A percentile compares a stretch with the other conserved stretches of the same genome.
Evolutionary conservation across 1,139 yeast genomes (phyloP).

Genomic region (Taphrina pruni): DNA sequence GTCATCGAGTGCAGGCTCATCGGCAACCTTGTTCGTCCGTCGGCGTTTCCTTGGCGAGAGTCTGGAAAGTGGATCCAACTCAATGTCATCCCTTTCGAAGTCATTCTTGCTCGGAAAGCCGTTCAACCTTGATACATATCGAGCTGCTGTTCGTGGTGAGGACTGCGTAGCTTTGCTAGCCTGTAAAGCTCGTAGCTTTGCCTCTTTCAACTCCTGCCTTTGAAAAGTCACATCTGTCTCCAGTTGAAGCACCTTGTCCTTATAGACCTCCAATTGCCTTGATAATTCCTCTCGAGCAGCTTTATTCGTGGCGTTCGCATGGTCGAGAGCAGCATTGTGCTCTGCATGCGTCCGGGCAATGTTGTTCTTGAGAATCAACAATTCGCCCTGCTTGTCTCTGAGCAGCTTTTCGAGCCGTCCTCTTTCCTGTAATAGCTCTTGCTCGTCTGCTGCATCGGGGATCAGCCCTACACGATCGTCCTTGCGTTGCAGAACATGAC

Average conservation of each 20-base stretch:
- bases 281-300: conserved; percentile 3
- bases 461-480: neutral
- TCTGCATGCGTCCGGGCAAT: conserved; percentile 23
- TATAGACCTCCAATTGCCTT: neutral
- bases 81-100: conserved; percentile 15
- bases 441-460: neutral
- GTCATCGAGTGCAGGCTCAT: conserved; percentile 10
- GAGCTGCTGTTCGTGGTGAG: conserved; percentile 4
- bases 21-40: neutral
- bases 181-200: conserved; percentile 4
- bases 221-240: conserved; percentile 29
- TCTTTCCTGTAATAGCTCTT: neutral
- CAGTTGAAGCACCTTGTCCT: conserved; percentile 11
- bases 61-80: neutral
- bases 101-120: conserved; percentile 14
- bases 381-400: conserved; percentile 30
- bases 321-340: conserved; percentile 23
- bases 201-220: conserved; percentile 35
- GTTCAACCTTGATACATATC: neutral
- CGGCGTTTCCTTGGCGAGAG: conserved; percentile 12
- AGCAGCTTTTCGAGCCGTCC: conserved; percentile 5
- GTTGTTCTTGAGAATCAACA: conserved; percentile 22
- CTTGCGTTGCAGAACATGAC: neutral
- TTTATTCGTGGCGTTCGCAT: neutral
- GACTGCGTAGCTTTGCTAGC: neutral